Base-by-base conservation (phyloP, 495 filamentous ascomycete genomes). In the Hypoxylon intermedium region DNA sequence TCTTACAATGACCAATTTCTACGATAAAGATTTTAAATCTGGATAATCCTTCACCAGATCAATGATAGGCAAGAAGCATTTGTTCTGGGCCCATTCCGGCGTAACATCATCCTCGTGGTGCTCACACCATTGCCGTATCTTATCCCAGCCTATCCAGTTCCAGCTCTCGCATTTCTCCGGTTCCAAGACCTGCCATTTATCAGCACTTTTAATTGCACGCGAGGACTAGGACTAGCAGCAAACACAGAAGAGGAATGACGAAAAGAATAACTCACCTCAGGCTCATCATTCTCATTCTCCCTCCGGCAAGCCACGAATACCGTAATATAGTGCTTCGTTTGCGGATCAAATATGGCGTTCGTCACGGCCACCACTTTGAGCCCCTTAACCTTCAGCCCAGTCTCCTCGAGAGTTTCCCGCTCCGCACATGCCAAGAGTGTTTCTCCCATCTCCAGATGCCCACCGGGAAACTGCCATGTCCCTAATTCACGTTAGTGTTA, bases 381-480 rank as follows among this genome's bases (percentile, higher is more conserved):
- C 7, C 79, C 75, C 1, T 37, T 62, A 7, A 89, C 77, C 0
- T 69, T 48, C 2, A 90, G 72, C 3, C 82, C 87, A 0, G 88
- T 88, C 68, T 91, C 88, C 67, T 91, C 87, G 6, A 83, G 70
- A 0, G 83, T 74, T 66, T 90, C 88, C n/a, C 88, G 81, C 43
- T 69, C 77, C 0, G 87, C 86, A 63, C 86, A 88, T 0, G 57
- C 70, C 34, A 83, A 77, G 40, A 79, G 77, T 1, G 73, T 72
- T 63, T 91, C 88, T 37, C 83, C 83, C 52, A 81, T 77, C 34
- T 91, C 87, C 16, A 90, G 81, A 46, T 91, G 87, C 3, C 88
- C 88, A 38, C 88, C 88, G 3, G 88, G 86, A 12, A 87, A 77
- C 21, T 83, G 83, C 77, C 77, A 86, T 5, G 83, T 83, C 1